Evolutionary conservation across 345 rosid genomes (phyloP).

Genomic region (Aquilaria sinensis): DNA sequence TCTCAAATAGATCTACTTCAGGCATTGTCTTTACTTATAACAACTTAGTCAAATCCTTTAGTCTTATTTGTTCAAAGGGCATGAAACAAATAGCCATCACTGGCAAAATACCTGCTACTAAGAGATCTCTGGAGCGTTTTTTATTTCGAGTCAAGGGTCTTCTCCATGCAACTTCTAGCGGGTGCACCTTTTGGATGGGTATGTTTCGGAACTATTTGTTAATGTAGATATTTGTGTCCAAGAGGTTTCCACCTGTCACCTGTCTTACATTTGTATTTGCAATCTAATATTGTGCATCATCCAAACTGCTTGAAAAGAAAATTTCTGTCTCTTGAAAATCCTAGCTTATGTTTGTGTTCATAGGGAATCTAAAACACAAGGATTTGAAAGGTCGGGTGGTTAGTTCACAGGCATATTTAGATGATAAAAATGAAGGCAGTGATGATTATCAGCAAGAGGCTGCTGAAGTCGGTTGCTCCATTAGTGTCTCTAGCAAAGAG

Average conservation of each 20-base stretch:
- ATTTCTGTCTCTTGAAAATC: not conserved
- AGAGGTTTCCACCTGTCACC: not conserved
- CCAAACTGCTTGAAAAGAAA: not conserved
- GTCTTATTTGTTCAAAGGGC: conserved; percentile 40
- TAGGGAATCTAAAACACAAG: conserved; percentile 88
- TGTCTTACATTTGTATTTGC: not conserved
- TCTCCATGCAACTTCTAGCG: conserved; percentile 60
- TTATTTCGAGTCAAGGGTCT: conserved; percentile 79
- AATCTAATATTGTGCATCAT: not conserved
- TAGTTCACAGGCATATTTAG: conserved; percentile 76
- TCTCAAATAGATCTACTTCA: conserved; percentile 2
- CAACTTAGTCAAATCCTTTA: conserved; percentile 7
- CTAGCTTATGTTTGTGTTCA: conserved; percentile 11
- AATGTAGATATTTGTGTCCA: conserved; percentile 1
- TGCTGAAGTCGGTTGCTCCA: conserved; percentile 22
- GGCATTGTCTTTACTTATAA: not conserved
- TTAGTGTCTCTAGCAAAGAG: conserved; percentile 15
- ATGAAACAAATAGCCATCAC: conserved; percentile 67
- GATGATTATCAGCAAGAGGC: conserved; percentile 33
- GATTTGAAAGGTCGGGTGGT: conserved; percentile 77
- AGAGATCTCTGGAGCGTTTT: conserved; percentile 80
- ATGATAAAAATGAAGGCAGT: conserved; percentile 24
- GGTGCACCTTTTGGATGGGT: conserved; percentile 91
- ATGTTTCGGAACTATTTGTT: conserved; percentile 7
- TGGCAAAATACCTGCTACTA: conserved; percentile 71